Evolutionary conservation across 2,329 filamentous ascomycete genomes (phyloP).

Genomic region (Aspergillus uvarum): DNA sequence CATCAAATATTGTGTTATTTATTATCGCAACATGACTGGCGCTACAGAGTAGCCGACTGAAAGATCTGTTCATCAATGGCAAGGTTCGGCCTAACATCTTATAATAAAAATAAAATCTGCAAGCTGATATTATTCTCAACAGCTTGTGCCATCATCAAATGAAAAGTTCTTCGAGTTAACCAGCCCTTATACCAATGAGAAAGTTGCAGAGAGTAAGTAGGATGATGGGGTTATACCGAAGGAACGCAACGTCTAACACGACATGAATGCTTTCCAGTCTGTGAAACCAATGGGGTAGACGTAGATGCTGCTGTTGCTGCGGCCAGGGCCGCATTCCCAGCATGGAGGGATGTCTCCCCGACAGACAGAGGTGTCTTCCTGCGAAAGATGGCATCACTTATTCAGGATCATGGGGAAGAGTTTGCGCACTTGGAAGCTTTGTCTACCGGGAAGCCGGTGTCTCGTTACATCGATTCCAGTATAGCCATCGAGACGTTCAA

Average conservation of each 20-base stretch:
- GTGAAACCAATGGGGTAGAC: constrained; percentile 34
- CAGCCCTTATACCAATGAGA: constrained; percentile 31
- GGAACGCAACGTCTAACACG: neutral
- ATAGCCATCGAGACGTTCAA: constrained; percentile 24
- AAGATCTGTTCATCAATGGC: constrained; percentile 36
- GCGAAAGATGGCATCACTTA: constrained; percentile 34
- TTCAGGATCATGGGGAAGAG: constrained; percentile 30
- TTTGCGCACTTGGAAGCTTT: constrained; percentile 38
- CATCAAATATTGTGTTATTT: no score
- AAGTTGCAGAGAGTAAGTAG: constrained; percentile 28
- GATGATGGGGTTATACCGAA: neutral
- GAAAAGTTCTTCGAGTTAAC: constrained; percentile 32
- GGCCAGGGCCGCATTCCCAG: constrained; percentile 39
- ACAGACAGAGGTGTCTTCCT: constrained; percentile 32
- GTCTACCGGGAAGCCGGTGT: constrained; percentile 37
- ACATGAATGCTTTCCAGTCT: constrained; percentile 20
- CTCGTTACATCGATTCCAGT: constrained; percentile 26
- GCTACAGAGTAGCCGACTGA: constrained; percentile 22
- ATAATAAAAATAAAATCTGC: neutral
- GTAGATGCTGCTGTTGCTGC: constrained; percentile 39
- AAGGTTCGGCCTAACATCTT: constrained; percentile 21
- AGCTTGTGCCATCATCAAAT: constrained; percentile 31
- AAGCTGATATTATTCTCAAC: neutral
- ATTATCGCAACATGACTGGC: neutral
- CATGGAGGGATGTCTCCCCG: constrained; percentile 39